These are phyloP conservation scores for Lipomyces kockii DNA, from an alignment of 805 yeast genomes.

Conservation along the genomic window DNA sequence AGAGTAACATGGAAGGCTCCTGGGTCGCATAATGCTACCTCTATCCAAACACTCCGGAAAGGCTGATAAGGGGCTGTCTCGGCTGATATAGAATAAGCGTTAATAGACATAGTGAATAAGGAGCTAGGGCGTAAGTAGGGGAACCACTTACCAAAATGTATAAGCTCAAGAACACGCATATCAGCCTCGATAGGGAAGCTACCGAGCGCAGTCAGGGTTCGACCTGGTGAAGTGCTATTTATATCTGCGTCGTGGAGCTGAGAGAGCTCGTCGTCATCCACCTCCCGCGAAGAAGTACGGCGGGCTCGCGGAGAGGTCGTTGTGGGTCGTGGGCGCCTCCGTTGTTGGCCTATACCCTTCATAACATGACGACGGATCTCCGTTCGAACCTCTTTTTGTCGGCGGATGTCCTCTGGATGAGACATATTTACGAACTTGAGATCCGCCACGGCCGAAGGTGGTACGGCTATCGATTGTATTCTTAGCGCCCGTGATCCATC, in stretches of 20 bases:
- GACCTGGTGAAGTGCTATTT: neutral
- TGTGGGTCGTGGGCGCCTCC: constrained; percentile 5
- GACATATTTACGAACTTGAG: constrained; percentile 4
- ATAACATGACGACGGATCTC: constrained; percentile 5
- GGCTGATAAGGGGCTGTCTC: constrained; percentile 3
- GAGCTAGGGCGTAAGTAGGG: constrained; percentile 1
- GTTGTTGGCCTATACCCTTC: constrained; percentile 6
- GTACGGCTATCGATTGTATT: constrained; percentile 2
- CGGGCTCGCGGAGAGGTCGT: constrained; percentile 2
- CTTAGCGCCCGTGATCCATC: constrained; percentile 4
- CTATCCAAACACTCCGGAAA: constrained; percentile 4
- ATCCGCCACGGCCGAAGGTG: constrained; percentile 2
- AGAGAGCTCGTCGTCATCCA: constrained; percentile 4
- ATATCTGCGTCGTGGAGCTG: constrained; percentile 3
- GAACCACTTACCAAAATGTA: constrained; percentile 3
- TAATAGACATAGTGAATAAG: constrained; percentile 1
- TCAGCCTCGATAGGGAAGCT: constrained; percentile 4
- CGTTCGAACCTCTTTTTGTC: constrained; percentile 2
- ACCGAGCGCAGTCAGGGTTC: constrained; percentile 3
- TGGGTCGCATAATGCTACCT: constrained; percentile 4
- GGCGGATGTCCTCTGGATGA: constrained; percentile 4
- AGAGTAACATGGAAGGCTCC: constrained; percentile 4
- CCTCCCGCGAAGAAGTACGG: constrained; percentile 3
- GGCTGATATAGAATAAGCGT: constrained; percentile 3
- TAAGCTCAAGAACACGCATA: constrained; percentile 5